These are phyloP conservation scores for Flueggea neowawraea DNA, from an alignment of 441 rosid genomes.

Conservation along the genomic window DNA sequence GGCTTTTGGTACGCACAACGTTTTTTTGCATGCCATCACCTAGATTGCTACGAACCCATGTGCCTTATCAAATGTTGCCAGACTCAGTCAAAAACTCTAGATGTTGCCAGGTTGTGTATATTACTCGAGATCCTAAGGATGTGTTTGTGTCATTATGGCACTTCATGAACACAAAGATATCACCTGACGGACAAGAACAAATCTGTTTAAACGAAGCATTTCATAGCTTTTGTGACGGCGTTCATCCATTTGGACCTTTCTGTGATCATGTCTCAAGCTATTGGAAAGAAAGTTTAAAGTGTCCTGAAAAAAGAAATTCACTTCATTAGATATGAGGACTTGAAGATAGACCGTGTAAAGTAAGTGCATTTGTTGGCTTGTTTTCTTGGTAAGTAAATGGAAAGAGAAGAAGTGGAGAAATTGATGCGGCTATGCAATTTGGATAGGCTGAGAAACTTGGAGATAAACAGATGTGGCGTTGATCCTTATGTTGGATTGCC, in stretches of 20 bases:
- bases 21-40: background rate
- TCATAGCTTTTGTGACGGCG: too few species aligned
- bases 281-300: background rate
- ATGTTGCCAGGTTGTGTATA: too few species aligned
- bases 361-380: too few species aligned
- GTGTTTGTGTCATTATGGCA: too few species aligned
- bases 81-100: too few species aligned
- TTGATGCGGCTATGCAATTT: slow-evolving; percentile 13
- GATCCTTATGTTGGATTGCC: background rate
- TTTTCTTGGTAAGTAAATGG: slow-evolving; percentile 4
- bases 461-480: slow-evolving; percentile 13
- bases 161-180: too few species aligned
- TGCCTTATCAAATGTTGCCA: too few species aligned
- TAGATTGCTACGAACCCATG: too few species aligned
- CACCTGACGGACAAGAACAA: too few species aligned
- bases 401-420: slow-evolving; percentile 1
- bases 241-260: slow-evolving; percentile 6
- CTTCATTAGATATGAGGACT: slow-evolving; percentile 24
- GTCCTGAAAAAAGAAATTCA: slow-evolving; percentile 13
- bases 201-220: too few species aligned
- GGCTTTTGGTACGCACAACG: slow-evolving; percentile 12
- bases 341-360: slow-evolving; percentile 16
- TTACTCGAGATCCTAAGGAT: too few species aligned
- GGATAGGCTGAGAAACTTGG: slow-evolving; percentile 19
- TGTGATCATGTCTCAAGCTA: slow-evolving; percentile 2